Evolutionary conservation across 73 alveolate genomes (phyloP).

Genomic region (Urostyla sp.): DNA sequence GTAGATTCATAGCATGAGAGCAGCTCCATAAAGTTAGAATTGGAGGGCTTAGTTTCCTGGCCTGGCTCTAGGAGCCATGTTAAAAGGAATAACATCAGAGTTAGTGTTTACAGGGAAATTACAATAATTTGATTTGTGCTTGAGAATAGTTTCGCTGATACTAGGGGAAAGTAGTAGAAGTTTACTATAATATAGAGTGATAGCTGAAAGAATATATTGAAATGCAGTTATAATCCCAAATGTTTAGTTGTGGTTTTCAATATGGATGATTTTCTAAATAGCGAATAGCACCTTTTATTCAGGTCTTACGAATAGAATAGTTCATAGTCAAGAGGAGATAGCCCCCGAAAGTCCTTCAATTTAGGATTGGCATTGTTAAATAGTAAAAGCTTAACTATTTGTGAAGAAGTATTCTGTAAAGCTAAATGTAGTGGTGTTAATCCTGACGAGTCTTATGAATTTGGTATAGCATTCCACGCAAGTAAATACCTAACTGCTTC

Average conservation of each 20-base stretch:
- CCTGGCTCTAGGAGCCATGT: constrained; percentile 24
- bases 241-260: background rate
- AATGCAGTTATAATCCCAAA: background rate
- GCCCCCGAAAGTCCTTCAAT: background rate
- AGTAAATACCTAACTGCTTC: constrained; percentile 68
- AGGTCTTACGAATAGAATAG: background rate
- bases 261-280: background rate
- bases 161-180: background rate
- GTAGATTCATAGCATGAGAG: background rate
- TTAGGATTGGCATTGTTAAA: constrained; percentile 47
- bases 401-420: background rate
- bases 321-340: background rate
- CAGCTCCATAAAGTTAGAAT: background rate
- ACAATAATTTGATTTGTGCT: background rate
- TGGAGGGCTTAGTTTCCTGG: background rate
- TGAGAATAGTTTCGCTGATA: background rate
- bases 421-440: constrained; percentile 74
- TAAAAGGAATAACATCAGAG: background rate
- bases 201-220: background rate
- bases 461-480: constrained; percentile 68
- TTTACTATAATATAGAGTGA: background rate
- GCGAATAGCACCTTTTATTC: background rate
- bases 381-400: background rate
- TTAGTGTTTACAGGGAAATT: background rate
- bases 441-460: constrained; percentile 75